phyloP scores from a whole-genome alignment of 2,329 filamentous ascomycete genomes.

The Phyllosticta citriasiana region DNA sequence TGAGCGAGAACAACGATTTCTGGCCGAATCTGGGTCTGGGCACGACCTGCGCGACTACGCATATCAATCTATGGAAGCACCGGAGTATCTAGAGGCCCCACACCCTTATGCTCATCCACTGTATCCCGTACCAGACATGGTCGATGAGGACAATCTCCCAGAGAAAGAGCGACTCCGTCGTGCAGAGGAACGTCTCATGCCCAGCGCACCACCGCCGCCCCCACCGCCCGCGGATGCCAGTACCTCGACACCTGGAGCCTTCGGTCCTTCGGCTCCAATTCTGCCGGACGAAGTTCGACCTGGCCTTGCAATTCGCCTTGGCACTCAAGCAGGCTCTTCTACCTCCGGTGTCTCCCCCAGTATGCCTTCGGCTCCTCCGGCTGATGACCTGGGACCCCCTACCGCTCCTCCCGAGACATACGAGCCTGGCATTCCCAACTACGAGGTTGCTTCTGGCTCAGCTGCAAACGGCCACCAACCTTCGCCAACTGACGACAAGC shows the following conservation, averaged over 20 bases:
- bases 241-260: not conserved
- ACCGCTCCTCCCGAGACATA: not conserved
- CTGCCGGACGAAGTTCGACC: constrained; percentile 1
- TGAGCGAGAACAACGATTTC: not conserved
- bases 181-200: constrained; percentile 69
- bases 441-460: not conserved
- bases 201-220: constrained; percentile 70
- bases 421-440: not conserved
- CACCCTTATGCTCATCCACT: constrained; percentile 8
- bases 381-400: not conserved
- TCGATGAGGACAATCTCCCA: constrained; percentile 49
- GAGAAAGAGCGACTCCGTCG: constrained; percentile 75
- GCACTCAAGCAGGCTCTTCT: not conserved
- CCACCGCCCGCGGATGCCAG: not conserved
- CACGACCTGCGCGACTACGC: constrained; percentile 16
- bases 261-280: constrained; percentile 24
- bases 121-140: constrained; percentile 4
- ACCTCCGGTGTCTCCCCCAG: not conserved
- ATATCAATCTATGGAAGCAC: constrained; percentile 14
- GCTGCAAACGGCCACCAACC: not conserved
- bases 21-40: not conserved
- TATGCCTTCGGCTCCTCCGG: not conserved
- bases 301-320: not conserved
- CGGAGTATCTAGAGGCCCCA: constrained; percentile 9
- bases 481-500: constrained; percentile 58